Base-by-base conservation (phyloP, 1,139 yeast species). In the Geotrichum citri-aurantii region DNA sequence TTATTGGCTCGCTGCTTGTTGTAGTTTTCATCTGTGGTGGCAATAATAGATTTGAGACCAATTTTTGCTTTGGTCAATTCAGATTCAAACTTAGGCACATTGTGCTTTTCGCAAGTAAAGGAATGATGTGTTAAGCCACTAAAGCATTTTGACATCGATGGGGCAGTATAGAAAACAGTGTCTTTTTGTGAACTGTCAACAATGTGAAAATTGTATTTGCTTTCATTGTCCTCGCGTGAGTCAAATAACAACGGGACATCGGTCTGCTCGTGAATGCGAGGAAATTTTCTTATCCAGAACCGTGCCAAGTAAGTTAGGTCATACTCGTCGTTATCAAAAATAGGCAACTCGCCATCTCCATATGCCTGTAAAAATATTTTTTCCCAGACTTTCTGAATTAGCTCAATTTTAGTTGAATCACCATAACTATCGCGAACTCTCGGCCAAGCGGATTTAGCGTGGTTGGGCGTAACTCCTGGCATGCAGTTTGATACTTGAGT, bases 381-480 rank as follows among this genome's bases (percentile, higher is more conserved):
- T 65, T 85, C 89, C 80, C 88, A 87, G 2, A 80, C 78, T 54
- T 79, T 79, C 50, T 79, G 77, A 0, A 87, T 85, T 60, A 78
- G 77, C 29, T 73, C 72, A 1, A 85, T 76, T 0, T 82, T 83
- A 23, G 77, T 72, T 0, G 81, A 56, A 0, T 76, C 82, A 1
- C 93, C 93, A 66, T 81, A 74, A 65, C 73, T 75, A 61, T 79
- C 81, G 49, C 89, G 75, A 8, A 84, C 75, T 12, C 77, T 74
- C 0, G 84, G 81, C 95, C 95, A 88, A 61, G 79, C 81, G 52
- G 81, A 78, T 57, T 77, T 77, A 17, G 84, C 69, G 1, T 69
- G 62, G 1, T 72, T 78, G 0, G 77, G 73, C 1, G 75, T 72
- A 2, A 1, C 69, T 74, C 47, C 60, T 49, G 62, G 55, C 17